Base-by-base conservation (phyloP, 345 rosid genomes). In the Pistacia vera region DNA sequence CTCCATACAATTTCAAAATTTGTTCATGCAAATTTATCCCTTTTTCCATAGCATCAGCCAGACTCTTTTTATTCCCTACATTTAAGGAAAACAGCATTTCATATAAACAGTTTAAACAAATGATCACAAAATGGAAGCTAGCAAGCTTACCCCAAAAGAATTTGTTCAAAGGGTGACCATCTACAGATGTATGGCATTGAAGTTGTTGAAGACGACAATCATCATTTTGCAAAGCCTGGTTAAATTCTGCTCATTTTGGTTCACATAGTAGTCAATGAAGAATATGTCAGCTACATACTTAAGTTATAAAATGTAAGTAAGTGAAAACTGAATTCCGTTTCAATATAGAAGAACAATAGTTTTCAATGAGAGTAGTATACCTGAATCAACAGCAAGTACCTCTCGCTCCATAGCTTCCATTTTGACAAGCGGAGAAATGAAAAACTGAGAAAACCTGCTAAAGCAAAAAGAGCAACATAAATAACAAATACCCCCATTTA, bases 311-410 rank as follows among this genome's bases (percentile, higher is more conserved):
- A 65, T 30, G 28, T 65, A 60, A 38, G 13, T 35, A 60, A 38
- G 13, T 35, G 9, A 38, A 77, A 46, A 56, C 14, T 30, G 52
- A 18, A 38, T 46, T 63, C 41, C 4, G 57, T 28, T 38, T 54
- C 57, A n/a, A 30, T 3, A 38, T 38, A 22, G 44, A 61, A 61
- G 56, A 75, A 62, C 59, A 58, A 49, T 38, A 55, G 72, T 71
- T 64, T 51, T 20, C 49, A 14, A 72, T 57, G 77, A 33, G 62
- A 75, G 75, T 61, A 58, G 63, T 67, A 68, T 68, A 93, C 99
- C 99, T 84, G 99, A 96, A 85, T 96, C 99, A 51, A 96, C 93
- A 65, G 99, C 97, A 84, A 96, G 97, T 52, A 93, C 89, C 83
- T 96, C 99, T 60, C 99, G 84, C 74, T 96, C 97, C 99, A 96